A percentile compares a stretch with the other conserved stretches of the same genome.
Evolutionary conservation across 2,329 filamentous ascomycete genomes (phyloP).

Genomic region (Cytospora mali): DNA sequence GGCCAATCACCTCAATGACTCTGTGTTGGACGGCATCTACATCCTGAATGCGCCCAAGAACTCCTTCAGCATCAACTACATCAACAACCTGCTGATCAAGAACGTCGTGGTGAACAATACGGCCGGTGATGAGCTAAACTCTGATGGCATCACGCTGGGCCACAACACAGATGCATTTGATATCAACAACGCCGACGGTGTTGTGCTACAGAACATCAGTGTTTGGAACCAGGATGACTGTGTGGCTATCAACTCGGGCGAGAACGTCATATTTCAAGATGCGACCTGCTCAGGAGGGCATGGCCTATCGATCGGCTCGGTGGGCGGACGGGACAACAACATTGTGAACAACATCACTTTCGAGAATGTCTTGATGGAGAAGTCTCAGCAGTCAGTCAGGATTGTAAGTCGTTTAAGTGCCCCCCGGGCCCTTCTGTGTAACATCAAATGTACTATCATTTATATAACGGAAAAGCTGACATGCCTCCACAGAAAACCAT

Average conservation of each 20-base stretch:
- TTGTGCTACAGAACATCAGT: slow-evolving; percentile 53
- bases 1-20: slow-evolving; percentile 53
- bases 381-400: slow-evolving; percentile 43
- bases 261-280: slow-evolving; percentile 43
- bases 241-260: slow-evolving; percentile 59
- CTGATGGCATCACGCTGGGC: slow-evolving; percentile 36
- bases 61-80: slow-evolving; percentile 49
- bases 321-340: slow-evolving; percentile 60
- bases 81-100: slow-evolving; percentile 48
- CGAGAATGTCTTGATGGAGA: slow-evolving; percentile 47
- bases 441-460: too few species aligned
- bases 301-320: slow-evolving; percentile 61
- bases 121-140: slow-evolving; percentile 46
- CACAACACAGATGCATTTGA: slow-evolving; percentile 61
- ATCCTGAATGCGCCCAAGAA: slow-evolving; percentile 60
- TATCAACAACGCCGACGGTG: slow-evolving; percentile 47
- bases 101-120: slow-evolving; percentile 60
- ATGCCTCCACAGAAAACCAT: slow-evolving; percentile 50
- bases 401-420: slow-evolving; percentile 6
- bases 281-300: slow-evolving; percentile 55
- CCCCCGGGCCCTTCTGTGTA: slow-evolving; percentile 31
- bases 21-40: slow-evolving; percentile 51
- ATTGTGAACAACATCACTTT: slow-evolving; percentile 56
- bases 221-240: slow-evolving; percentile 64
- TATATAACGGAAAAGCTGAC: slow-evolving; percentile 44